Evolutionary conservation across 352 stramenopile genomes (phyloP), one percentile per base, ranked within the genome.

Genomic region (Phytophthora kernoviae): DNA sequence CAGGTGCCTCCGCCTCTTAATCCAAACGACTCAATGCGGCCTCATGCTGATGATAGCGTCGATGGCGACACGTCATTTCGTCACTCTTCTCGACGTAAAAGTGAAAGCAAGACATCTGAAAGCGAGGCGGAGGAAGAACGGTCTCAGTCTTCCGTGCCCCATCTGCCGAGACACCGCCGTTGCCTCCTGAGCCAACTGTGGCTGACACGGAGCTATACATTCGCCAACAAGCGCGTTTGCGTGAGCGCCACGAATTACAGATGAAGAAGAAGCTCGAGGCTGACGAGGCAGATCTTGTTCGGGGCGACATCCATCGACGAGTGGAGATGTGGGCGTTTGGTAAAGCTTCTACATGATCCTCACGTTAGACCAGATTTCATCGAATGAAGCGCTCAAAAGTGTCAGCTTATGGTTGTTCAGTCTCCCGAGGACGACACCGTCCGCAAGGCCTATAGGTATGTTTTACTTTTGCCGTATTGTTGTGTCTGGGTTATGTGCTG

Each of bases 251-350:
- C 36, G 83, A 94, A 27, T 50, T 91, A 42, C 79, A 93, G 49
- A 80, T 89, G 67, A 90, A 88, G 58, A 91, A 91, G 65, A 89
- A 88, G 46, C 62, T 80, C 22, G 81, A 96, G 14, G 84, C 85
- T 18, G 81, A 92, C 18, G 81, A 94, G 75, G 83, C 87, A 4
- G 87, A 96, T 60, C 69, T 77, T 34, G 75, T 96, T 14, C 81
- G 84, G 1, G 81, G 84, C 8, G 70, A 91, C 52, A 93, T 94
- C 40, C 87, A 94, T 55, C 75, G 68, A 1, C 72, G 75, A 26
- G 72, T 96, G 15, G 81, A 92, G 57, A 85, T 89, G 81, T 96
- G 87, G 87, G 81, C 87, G 17, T 93, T 84, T 62, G 84, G 81
- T 4, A 96, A 96, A 47, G 46, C 65, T 96, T 7, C 54, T 93